Base-by-base conservation (phyloP, 495 filamentous ascomycete species). In the Niebla homalea region DNA sequence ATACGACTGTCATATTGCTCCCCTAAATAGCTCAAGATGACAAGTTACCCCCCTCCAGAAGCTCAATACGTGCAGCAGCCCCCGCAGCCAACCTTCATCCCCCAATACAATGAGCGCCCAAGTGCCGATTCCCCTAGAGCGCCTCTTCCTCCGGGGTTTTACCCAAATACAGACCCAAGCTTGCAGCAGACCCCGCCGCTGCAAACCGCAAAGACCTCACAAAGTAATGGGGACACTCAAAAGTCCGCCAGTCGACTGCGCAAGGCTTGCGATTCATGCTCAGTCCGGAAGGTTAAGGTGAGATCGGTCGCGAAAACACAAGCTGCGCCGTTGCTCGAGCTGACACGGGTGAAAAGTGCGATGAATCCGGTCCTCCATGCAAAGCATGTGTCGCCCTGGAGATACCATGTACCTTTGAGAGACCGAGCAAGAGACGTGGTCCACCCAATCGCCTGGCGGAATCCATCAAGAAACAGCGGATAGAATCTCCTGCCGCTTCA, bases 391-490 rank as follows among this genome's bases (percentile, higher is more conserved):
- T 74, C 47, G 78, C 80, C 42, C 74, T 94, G 50, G 76, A 83
- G 41, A 87, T 93, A 22, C 83, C 85, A 36, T 94, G 88, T 64
- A 93, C 86, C 41, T 89, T 85, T 64, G 71, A 83, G 42, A 67
- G 88, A 49, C 82, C 82, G 35, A 88, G 81, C 64, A 79, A 84
- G 52, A 77, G 88, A 16, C 79, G 88, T 51, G 88, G 88, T 0
- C 88, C 88, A 16, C 86, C 86, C 1, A 94, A 94, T 60, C 77
- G 80, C 53, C 85, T 89, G 65, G 87, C 84, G 42, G 87, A 90
- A 64, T 81, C 80, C 1, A 77, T 89, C 36, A 93, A 89, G 62
- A 77, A 74, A 50, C 75, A 77, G 25, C 75, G 76, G 19, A 58
- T 80, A 2, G 78, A 78, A 20, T 62, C 68, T 5, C 36, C 57